Evolutionary conservation across 345 rosid species (phyloP).

Genomic region (Eucalyptus cloeziana): DNA sequence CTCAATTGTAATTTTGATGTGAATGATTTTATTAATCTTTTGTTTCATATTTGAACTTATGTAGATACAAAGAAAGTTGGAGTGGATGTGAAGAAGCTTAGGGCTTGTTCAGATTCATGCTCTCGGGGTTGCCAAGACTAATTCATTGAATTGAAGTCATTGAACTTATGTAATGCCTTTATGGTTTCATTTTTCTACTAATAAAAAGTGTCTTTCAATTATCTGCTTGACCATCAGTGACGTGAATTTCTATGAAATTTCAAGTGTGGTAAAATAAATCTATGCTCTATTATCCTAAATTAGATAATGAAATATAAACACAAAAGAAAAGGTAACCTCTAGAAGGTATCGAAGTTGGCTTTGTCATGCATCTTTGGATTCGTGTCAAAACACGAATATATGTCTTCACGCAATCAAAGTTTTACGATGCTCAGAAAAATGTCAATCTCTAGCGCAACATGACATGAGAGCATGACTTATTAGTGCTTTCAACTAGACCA

Average conservation of each 20-base stretch:
- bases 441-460: too few species aligned
- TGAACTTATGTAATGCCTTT: background rate
- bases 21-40: background rate
- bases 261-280: background rate
- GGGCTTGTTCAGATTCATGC: background rate
- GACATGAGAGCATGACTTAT: too few species aligned
- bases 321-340: background rate
- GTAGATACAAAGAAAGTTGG: background rate
- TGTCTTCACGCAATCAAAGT: too few species aligned
- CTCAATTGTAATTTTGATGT: background rate
- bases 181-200: background rate
- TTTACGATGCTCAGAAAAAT: too few species aligned
- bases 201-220: background rate
- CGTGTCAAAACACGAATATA: too few species aligned
- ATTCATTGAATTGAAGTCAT: background rate
- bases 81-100: background rate
- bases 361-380: too few species aligned
- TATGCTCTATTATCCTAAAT: background rate
- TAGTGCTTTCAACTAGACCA: too few species aligned
- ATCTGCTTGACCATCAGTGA: background rate
- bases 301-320: background rate
- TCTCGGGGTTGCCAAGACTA: background rate
- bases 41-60: background rate
- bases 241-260: background rate
- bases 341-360: too few species aligned